Evolutionary conservation across 2,329 filamentous ascomycete species (phyloP).

Genomic region (Monosporascus sp.): DNA sequence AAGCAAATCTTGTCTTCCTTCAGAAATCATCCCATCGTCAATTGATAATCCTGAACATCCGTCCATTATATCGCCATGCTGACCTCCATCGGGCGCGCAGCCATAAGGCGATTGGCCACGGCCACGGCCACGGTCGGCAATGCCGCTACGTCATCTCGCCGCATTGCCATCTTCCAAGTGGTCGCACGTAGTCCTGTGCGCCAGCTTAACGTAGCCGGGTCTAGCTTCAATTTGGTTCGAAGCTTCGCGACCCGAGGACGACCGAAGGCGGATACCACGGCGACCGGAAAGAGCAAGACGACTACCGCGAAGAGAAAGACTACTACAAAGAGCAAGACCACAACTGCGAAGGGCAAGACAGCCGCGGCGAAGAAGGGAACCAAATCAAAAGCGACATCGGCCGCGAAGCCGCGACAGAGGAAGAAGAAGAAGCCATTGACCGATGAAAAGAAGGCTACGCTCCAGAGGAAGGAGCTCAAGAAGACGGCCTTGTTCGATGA

Average conservation of each 20-base stretch:
- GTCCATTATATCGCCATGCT: conserved; percentile 32
- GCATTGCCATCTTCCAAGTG: conserved; percentile 13
- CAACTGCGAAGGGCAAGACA: not conserved
- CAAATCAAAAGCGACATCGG: conserved; percentile 14
- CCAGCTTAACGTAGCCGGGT: conserved; percentile 1
- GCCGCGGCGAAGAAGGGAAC: conserved; percentile 1
- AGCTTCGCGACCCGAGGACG: conserved; percentile 12
- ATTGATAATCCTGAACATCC: not conserved
- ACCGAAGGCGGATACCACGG: conserved; percentile 12
- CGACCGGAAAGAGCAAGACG: conserved; percentile 13
- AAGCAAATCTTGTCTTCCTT: not conserved
- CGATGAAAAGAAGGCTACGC: conserved; percentile 33
- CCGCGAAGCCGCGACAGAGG: conserved; percentile 9
- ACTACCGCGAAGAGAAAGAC: conserved; percentile 20
- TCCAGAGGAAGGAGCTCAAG: conserved; percentile 28
- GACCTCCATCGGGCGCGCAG: conserved; percentile 35
- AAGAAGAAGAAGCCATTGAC: conserved; percentile 26
- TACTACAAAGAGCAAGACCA: conserved; percentile 16
- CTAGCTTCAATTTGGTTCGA: conserved; percentile 1
- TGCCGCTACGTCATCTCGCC: conserved; percentile 13
- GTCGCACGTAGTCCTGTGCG: conserved; percentile 2
- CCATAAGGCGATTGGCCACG: conserved; percentile 29
- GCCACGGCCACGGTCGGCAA: conserved; percentile 5
- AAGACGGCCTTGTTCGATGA: conserved; percentile 36
- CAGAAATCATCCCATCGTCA: not conserved